A percentile compares a stretch with the other conserved stretches of the same genome.
phyloP scores from a whole-genome alignment of 1,284 basidiomycete genomes.

The Apiotrichum porosum region DNA sequence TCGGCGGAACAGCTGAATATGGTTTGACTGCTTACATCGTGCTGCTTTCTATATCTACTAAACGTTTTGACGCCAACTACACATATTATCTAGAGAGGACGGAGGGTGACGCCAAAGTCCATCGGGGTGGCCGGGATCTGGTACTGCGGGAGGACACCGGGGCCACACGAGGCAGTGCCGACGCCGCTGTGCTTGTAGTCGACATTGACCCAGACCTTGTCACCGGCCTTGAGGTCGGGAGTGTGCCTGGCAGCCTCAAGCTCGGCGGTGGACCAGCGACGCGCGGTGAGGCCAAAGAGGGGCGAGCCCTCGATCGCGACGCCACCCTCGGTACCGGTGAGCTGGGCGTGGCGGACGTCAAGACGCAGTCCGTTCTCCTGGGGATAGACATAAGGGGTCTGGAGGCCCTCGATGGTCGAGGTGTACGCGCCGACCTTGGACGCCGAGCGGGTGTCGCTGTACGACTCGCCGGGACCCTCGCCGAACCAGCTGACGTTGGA shows the following conservation, averaged over 20 bases:
- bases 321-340: slow-evolving; percentile 1
- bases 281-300: slow-evolving; percentile 8
- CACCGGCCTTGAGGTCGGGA: slow-evolving; percentile 4
- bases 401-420: slow-evolving; percentile 12
- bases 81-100: background rate
- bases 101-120: background rate
- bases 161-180: slow-evolving; percentile 13
- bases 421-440: slow-evolving; percentile 5
- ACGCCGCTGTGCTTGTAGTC: slow-evolving; percentile 11
- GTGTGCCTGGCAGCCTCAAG: slow-evolving; percentile 11
- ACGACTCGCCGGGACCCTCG: slow-evolving; percentile 17
- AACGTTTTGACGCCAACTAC: too few relatives aligned
- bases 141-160: slow-evolving; percentile 9
- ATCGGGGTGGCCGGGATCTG: background rate
- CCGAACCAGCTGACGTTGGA: slow-evolving; percentile 16
- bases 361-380: slow-evolving; percentile 17
- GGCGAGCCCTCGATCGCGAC: background rate
- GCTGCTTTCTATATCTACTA: too few relatives aligned
- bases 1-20: too few relatives aligned
- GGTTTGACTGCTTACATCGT: too few relatives aligned
- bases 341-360: slow-evolving; percentile 9
- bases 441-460: slow-evolving; percentile 11
- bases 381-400: slow-evolving; percentile 15
- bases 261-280: slow-evolving; percentile 11
- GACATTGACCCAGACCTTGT: slow-evolving; percentile 16